Evolutionary conservation across 768 basidiomycete genomes (phyloP).

Genomic region (Nevesoporus exiguus): DNA sequence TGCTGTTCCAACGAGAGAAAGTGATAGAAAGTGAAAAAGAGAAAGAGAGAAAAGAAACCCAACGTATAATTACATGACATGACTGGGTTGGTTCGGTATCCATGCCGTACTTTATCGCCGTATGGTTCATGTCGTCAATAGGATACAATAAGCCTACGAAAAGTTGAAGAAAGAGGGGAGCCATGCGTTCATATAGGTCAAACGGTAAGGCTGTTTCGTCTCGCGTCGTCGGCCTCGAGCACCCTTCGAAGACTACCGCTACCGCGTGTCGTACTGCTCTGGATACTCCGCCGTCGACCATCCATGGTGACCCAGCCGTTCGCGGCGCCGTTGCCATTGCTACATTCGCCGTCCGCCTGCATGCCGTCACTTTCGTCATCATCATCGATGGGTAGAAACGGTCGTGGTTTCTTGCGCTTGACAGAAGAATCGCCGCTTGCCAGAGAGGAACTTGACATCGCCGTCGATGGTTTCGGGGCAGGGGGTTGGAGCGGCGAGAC

Average conservation of each 20-base stretch:
- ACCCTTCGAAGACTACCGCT: conserved; percentile 31
- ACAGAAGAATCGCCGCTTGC: conserved; percentile 26
- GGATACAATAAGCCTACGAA: conserved; percentile 35
- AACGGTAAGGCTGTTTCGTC: conserved; percentile 67
- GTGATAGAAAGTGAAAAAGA: neutral
- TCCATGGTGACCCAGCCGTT: conserved; percentile 57
- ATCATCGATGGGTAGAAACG: conserved; percentile 43
- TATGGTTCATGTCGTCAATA: conserved; percentile 28
- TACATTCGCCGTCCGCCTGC: conserved; percentile 69
- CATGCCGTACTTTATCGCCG: conserved; percentile 20
- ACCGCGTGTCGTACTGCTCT: conserved; percentile 13
- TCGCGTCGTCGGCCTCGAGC: conserved; percentile 47
- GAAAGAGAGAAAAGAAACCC: neutral
- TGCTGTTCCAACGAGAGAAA: conserved; percentile 6
- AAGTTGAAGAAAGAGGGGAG: neutral
- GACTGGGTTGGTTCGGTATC: conserved; percentile 16
- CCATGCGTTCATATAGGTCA: conserved; percentile 34
- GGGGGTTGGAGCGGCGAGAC: conserved; percentile 30
- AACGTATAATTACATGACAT: conserved; percentile 29
- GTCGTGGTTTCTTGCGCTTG: conserved; percentile 54
- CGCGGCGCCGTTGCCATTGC: conserved; percentile 37
- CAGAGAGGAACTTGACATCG: conserved; percentile 34
- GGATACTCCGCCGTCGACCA: conserved; percentile 46
- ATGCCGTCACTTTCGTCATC: conserved; percentile 62
- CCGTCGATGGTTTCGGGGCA: conserved; percentile 37